phyloP scores from a whole-genome alignment of 2,329 filamentous ascomycete species.

The Periconia sp. region DNA sequence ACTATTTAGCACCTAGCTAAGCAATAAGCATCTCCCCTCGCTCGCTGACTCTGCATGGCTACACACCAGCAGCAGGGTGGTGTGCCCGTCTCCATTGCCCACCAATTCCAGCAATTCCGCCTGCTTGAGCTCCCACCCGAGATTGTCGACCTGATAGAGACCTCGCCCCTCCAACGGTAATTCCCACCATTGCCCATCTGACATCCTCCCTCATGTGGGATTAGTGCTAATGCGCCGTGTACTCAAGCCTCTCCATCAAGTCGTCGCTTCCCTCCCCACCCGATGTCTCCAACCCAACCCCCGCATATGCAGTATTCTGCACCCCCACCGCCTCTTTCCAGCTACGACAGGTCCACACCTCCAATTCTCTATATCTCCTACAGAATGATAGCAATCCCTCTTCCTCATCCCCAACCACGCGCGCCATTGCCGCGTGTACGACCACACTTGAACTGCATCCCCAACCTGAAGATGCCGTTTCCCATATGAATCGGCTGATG shows the following conservation, averaged over 20 bases:
- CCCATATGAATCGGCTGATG: constrained; percentile 41
- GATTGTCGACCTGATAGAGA: constrained; percentile 56
- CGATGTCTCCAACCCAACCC: constrained; percentile 25
- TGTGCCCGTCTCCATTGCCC: constrained; percentile 47
- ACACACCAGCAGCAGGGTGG: constrained; percentile 43
- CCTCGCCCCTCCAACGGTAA: constrained; percentile 34
- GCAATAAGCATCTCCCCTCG: too few species aligned
- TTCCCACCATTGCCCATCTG: constrained; percentile 18
- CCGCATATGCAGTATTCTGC: constrained; percentile 60
- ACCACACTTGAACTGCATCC: constrained; percentile 48
- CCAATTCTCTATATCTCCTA: constrained; percentile 61
- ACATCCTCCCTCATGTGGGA: constrained; percentile 19
- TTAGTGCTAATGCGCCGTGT: too few species aligned
- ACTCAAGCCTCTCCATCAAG: constrained; percentile 40
- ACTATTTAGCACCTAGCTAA: background rate
- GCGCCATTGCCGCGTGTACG: constrained; percentile 48
- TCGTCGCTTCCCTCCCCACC: constrained; percentile 29
- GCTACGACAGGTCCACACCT: constrained; percentile 66
- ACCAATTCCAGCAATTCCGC: constrained; percentile 56
- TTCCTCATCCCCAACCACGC: constrained; percentile 35
- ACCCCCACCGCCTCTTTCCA: constrained; percentile 60
- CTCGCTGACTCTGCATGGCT: constrained; percentile 41
- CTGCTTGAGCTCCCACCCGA: constrained; percentile 63
- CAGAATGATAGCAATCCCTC: constrained; percentile 40
- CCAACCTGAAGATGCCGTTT: constrained; percentile 35